Percentiles rank a stretch among this genome's conserved stretches.
Evolutionary conservation across 768 basidiomycete genomes (phyloP).

Genomic region (Heimioporus sp.): DNA sequence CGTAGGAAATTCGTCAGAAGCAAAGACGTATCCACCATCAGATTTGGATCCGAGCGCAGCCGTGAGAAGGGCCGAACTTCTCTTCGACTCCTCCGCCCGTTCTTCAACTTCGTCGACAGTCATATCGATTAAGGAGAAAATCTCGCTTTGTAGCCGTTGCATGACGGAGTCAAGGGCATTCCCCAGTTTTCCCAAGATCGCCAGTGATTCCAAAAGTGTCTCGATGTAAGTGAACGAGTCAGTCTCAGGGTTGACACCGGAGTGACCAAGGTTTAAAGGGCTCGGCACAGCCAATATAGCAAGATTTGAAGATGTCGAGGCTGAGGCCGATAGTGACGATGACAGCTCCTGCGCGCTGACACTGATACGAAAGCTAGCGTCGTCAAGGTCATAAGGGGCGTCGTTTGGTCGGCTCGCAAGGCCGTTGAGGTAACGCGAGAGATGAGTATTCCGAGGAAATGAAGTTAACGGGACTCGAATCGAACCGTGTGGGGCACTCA

Average conservation of each 20-base stretch:
- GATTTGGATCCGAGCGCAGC: constrained; percentile 39
- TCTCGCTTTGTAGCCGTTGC: constrained; percentile 80
- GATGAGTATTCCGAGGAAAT: constrained; percentile 42
- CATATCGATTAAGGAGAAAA: constrained; percentile 79
- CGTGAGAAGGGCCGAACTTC: constrained; percentile 39
- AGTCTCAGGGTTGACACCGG: constrained; percentile 70
- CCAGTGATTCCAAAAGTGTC: constrained; percentile 87
- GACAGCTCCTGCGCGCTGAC: constrained; percentile 19
- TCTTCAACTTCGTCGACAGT: constrained; percentile 93
- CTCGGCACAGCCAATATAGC: constrained; percentile 16
- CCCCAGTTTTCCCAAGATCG: constrained; percentile 86
- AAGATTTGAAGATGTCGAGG: constrained; percentile 26
- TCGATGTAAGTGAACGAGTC: constrained; percentile 95
- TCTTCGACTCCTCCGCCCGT: constrained; percentile 74
- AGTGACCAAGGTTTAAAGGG: constrained; percentile 21
- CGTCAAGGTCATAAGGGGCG: constrained; percentile 64
- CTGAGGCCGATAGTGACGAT: constrained; percentile 17
- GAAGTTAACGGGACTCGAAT: constrained; percentile 31
- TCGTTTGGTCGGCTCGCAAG: constrained; percentile 76
- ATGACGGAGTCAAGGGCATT: constrained; percentile 77
- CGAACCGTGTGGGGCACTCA: constrained; percentile 19
- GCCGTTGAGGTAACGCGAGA: constrained; percentile 62
- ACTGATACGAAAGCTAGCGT: constrained; percentile 30
- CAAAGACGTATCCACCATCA: constrained; percentile 55
- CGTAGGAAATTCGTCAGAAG: constrained; percentile 19